Evolutionary conservation across 148 eudicot species (phyloP).

Genomic region (Agrostemma githago): DNA sequence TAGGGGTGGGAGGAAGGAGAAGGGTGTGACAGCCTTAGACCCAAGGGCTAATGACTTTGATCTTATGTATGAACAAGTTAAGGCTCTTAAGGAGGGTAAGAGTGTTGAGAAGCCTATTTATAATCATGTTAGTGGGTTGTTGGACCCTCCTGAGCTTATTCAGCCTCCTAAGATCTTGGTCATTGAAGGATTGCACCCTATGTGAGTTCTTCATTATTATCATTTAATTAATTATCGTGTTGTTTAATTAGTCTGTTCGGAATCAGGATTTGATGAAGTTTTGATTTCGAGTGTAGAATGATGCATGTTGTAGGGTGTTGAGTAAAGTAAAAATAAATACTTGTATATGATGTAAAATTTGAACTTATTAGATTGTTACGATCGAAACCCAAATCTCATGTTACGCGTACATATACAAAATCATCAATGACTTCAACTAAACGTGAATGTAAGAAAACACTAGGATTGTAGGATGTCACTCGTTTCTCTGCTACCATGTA

Average conservation of each 20-base stretch:
- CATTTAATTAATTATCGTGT: no score
- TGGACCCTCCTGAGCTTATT: conserved; percentile 91
- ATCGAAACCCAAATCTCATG: not conserved
- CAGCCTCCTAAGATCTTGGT: conserved; percentile 96
- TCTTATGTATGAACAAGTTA: conserved; percentile 97
- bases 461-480: not conserved
- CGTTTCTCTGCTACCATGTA: not conserved
- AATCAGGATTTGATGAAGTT: not conserved
- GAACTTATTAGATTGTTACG: not conserved
- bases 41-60: conserved; percentile 88
- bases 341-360: not conserved
- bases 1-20: conserved; percentile 75
- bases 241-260: not conserved
- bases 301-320: no score
- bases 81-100: conserved; percentile 67
- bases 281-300: no score
- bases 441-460: no score
- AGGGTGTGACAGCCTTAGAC: conserved; percentile 96
- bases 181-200: conserved; percentile 96
- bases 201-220: conserved; percentile 45
- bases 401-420: not conserved
- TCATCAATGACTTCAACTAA: no score
- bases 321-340: no score
- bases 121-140: conserved; percentile 83
- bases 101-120: conserved; percentile 88